These are phyloP conservation scores for Fusarium burgessii DNA, from an alignment of 2,329 filamentous ascomycete species.

Conservation along the genomic window DNA sequence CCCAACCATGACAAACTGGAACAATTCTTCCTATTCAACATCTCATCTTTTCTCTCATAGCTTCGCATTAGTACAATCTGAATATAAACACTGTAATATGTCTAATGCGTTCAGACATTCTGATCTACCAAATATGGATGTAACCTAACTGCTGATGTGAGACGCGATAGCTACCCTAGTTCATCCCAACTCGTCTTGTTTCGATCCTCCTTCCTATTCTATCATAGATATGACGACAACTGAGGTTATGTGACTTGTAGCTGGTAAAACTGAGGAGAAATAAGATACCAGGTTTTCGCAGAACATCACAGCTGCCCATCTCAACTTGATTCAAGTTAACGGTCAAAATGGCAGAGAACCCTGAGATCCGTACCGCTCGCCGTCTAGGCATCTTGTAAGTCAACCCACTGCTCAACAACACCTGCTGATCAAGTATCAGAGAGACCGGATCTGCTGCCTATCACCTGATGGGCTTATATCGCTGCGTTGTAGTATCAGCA, in stretches of 20 bases:
- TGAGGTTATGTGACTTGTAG: background rate
- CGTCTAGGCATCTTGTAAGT: constrained; percentile 47
- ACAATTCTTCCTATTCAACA: background rate
- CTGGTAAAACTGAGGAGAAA: background rate
- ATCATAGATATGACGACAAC: constrained; percentile 8
- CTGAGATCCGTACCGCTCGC: constrained; percentile 34
- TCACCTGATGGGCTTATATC: constrained; percentile 61
- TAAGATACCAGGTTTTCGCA: background rate
- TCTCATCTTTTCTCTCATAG: background rate
- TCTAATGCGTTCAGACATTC: too few relatives aligned
- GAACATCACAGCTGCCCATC: background rate
- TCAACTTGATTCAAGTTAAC: background rate
- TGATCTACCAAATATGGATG: background rate
- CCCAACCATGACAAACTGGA: background rate
- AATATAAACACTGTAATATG: too few relatives aligned
- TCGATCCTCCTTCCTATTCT: background rate
- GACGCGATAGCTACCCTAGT: background rate
- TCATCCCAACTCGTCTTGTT: background rate
- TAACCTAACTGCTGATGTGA: constrained; percentile 2
- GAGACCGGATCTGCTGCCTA: constrained; percentile 61
- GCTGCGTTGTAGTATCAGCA: constrained; percentile 59
- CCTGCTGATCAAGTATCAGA: constrained; percentile 45
- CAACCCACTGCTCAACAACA: background rate
- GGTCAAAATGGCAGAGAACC: constrained; percentile 12
- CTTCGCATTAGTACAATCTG: too few relatives aligned